Percentiles rank a stretch among this genome's conserved stretches.
Evolutionary conservation across 2,329 filamentous ascomycete genomes (phyloP).

Genomic region (Fusarium luffae): DNA sequence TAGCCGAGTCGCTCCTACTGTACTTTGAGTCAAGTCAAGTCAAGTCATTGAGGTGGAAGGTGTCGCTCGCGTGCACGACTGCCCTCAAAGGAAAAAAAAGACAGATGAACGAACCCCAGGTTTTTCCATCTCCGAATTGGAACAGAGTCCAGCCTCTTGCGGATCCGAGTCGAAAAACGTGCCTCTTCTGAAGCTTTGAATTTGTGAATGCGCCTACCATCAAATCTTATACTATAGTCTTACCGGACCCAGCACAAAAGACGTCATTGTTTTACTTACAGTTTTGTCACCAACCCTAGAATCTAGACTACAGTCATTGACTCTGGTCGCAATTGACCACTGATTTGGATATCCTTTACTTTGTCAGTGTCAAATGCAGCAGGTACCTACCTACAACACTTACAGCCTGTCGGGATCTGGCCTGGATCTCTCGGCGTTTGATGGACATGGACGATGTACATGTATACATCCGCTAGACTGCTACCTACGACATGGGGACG

Average conservation of each 20-base stretch:
- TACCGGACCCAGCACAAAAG: constrained; percentile 2
- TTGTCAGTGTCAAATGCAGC: background rate
- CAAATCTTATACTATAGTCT: background rate
- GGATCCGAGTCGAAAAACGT: constrained; percentile 14
- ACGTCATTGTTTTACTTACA: constrained; percentile 17
- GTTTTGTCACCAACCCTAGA: constrained; percentile 6
- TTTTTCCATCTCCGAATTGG: constrained; percentile 25
- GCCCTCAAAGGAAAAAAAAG: constrained; percentile 1
- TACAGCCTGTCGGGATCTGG: constrained; percentile 31
- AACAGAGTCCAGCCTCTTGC: constrained; percentile 15
- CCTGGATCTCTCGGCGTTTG: constrained; percentile 43
- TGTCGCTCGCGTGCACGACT: constrained; percentile 27
- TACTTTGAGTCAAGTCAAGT: background rate
- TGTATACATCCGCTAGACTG: background rate
- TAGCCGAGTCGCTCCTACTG: constrained; percentile 31
- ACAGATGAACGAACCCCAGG: constrained; percentile 12
- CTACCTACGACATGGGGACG: constrained; percentile 1
- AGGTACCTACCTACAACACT: background rate
- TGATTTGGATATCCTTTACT: background rate
- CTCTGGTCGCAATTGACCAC: background rate
- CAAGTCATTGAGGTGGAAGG: background rate
- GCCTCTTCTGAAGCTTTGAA: constrained; percentile 14
- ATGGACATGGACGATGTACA: constrained; percentile 1
- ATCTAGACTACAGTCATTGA: background rate
- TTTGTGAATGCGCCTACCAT: background rate